These are phyloP conservation scores for Paragyromitra xinjiangensis DNA, from an alignment of 495 filamentous ascomycete species.

Conservation along the genomic window DNA sequence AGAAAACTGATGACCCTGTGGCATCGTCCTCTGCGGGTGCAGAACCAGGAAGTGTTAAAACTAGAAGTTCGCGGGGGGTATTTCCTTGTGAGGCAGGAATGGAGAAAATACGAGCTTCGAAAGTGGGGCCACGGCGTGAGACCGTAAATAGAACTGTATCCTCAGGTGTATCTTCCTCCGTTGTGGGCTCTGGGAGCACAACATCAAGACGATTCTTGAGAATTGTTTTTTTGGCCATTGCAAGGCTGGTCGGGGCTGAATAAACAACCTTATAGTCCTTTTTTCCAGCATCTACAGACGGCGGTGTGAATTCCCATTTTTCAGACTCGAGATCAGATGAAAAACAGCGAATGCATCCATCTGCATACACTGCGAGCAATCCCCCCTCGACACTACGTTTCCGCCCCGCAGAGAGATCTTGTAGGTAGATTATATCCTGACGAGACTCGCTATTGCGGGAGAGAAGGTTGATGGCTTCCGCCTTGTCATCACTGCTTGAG, in stretches of 20 bases:
- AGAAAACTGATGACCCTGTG: slow-evolving; percentile 42
- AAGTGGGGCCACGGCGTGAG: slow-evolving; percentile 11
- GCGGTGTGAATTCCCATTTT: slow-evolving; percentile 46
- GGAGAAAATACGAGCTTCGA: slow-evolving; percentile 38
- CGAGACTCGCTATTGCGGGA: slow-evolving; percentile 36
- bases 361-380: slow-evolving; percentile 51
- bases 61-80: slow-evolving; percentile 40
- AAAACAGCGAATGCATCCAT: slow-evolving; percentile 51
- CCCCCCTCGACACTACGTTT: slow-evolving; percentile 33
- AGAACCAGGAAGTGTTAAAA: slow-evolving; percentile 29
- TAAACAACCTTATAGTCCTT: slow-evolving; percentile 44
- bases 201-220: slow-evolving; percentile 53
- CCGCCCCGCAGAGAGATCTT: slow-evolving; percentile 40
- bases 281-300: slow-evolving; percentile 16
- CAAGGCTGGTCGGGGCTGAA: slow-evolving; percentile 44
- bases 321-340: slow-evolving; percentile 52
- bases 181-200: slow-evolving; percentile 29
- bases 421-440: slow-evolving; percentile 50
- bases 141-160: slow-evolving; percentile 50
- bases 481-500: slow-evolving; percentile 40
- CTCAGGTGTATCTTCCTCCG: slow-evolving; percentile 24
- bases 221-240: slow-evolving; percentile 46
- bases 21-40: not conserved
- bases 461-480: slow-evolving; percentile 38
- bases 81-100: slow-evolving; percentile 24